phyloP scores from a whole-genome alignment of 192 early-diverging fungal species.

The Linnemannia exigua region DNA sequence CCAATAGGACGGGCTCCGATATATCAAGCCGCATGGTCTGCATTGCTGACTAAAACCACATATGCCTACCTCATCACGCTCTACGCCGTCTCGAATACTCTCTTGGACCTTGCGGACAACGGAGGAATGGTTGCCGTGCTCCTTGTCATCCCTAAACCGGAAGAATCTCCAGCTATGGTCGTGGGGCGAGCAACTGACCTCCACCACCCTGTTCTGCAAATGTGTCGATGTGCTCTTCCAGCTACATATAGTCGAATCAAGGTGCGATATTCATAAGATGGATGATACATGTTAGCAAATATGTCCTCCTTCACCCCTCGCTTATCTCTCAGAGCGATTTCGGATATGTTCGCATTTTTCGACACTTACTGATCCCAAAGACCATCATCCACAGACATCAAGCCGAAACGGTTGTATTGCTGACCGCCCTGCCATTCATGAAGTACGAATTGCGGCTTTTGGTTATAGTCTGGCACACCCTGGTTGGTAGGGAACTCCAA shows the following conservation, averaged over 20 bases:
- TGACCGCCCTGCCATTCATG: slow-evolving; percentile 60
- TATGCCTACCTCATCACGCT: slow-evolving; percentile 65
- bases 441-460: slow-evolving; percentile 63
- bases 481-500: slow-evolving; percentile 42
- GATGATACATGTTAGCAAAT: neutral
- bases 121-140: slow-evolving; percentile 73
- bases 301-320: neutral
- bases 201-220: slow-evolving; percentile 73
- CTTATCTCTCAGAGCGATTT: neutral
- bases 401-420: slow-evolving; percentile 58
- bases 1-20: neutral
- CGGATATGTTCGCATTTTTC: neutral
- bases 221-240: slow-evolving; percentile 36
- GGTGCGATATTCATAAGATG: neutral
- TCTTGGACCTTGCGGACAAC: slow-evolving; percentile 71
- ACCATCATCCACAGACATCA: slow-evolving; percentile 66
- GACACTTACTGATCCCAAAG: slow-evolving; percentile 65
- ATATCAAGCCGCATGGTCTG: neutral
- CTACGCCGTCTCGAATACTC: slow-evolving; percentile 83
- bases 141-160: slow-evolving; percentile 87
- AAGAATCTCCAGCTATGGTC: slow-evolving; percentile 77
- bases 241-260: neutral
- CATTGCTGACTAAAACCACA: neutral
- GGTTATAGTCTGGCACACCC: slow-evolving; percentile 32
- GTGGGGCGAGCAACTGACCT: slow-evolving; percentile 71